A percentile compares a stretch with the other conserved stretches of the same genome.
Evolutionary conservation across 179 eudicot genomes (phyloP).

Genomic region (Carnegiea gigantea): DNA sequence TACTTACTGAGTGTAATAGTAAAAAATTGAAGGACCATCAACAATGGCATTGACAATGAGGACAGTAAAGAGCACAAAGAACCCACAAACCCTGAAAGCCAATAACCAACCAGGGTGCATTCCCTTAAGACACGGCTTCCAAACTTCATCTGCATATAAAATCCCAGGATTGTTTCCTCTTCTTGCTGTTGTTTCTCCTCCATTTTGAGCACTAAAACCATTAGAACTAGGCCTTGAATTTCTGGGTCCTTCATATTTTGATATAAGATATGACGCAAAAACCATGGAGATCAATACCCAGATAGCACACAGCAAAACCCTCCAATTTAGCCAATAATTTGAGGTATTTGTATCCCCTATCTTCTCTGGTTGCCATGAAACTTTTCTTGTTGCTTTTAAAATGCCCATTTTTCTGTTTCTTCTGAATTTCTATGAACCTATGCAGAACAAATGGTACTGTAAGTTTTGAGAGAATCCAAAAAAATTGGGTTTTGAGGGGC

Average conservation of each 20-base stretch:
- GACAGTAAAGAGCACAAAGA: slow-evolving; percentile 55
- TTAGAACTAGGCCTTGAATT: slow-evolving; percentile 9
- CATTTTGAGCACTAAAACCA: slow-evolving; percentile 1
- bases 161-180: slow-evolving; percentile 37
- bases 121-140: slow-evolving; percentile 74
- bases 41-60: slow-evolving; percentile 54
- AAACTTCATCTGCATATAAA: slow-evolving; percentile 70
- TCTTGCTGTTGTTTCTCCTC: not conserved
- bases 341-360: slow-evolving; percentile 50
- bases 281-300: slow-evolving; percentile 53
- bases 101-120: slow-evolving; percentile 83
- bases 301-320: slow-evolving; percentile 49
- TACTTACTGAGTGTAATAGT: slow-evolving; percentile 75
- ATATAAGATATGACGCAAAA: slow-evolving; percentile 48
- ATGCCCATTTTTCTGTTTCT: slow-evolving; percentile 35
- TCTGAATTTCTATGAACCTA: slow-evolving; percentile 13
- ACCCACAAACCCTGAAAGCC: slow-evolving; percentile 56
- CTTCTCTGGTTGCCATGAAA: slow-evolving; percentile 51
- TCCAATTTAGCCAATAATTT: slow-evolving; percentile 89
- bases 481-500: slow-evolving; percentile 15
- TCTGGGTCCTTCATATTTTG: slow-evolving; percentile 58
- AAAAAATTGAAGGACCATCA: slow-evolving; percentile 53
- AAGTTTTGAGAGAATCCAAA: slow-evolving; percentile 21
- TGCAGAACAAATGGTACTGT: slow-evolving; percentile 14
- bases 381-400: slow-evolving; percentile 43